phyloP scores from a whole-genome alignment of 345 rosid genomes.

The Cardamine chenopodiifolia region DNA sequence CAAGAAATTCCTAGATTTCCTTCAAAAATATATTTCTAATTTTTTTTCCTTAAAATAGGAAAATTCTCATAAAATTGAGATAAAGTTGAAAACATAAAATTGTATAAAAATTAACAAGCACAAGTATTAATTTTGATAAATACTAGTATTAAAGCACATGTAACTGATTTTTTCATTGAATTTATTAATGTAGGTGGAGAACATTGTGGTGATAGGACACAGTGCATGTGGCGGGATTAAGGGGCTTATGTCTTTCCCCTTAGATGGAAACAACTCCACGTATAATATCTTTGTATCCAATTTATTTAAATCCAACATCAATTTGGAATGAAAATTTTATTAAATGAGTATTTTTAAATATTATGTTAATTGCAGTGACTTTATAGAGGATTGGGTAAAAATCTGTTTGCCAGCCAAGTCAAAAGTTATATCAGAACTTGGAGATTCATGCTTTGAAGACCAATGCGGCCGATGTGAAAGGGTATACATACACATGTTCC shows the following conservation, averaged over 20 bases:
- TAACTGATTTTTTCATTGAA: not conserved
- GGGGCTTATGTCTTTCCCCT: constrained; percentile 92
- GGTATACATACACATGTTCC: constrained; percentile 46
- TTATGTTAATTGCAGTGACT: constrained; percentile 60
- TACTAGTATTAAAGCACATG: not conserved
- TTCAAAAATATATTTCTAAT: not conserved
- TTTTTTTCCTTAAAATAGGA: not conserved
- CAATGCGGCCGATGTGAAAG: constrained; percentile 78
- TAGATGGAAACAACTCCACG: constrained; percentile 53
- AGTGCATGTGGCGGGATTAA: constrained; percentile 97
- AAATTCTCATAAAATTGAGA: not conserved
- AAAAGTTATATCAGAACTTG: constrained; percentile 59
- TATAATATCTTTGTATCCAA: not conserved
- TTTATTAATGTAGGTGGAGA: constrained; percentile 54
- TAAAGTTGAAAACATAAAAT: no score
- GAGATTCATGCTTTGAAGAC: constrained; percentile 43
- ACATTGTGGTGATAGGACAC: constrained; percentile 95
- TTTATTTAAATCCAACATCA: not conserved
- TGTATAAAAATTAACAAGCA: no score
- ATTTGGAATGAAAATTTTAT: not conserved
- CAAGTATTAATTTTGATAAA: not conserved
- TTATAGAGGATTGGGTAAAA: constrained; percentile 97
- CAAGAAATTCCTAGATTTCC: not conserved
- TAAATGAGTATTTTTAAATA: not conserved
- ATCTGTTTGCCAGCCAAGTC: constrained; percentile 71